Conservation (phyloP, 768 basidiomycete genomes). For the Russula foetens region DNA sequence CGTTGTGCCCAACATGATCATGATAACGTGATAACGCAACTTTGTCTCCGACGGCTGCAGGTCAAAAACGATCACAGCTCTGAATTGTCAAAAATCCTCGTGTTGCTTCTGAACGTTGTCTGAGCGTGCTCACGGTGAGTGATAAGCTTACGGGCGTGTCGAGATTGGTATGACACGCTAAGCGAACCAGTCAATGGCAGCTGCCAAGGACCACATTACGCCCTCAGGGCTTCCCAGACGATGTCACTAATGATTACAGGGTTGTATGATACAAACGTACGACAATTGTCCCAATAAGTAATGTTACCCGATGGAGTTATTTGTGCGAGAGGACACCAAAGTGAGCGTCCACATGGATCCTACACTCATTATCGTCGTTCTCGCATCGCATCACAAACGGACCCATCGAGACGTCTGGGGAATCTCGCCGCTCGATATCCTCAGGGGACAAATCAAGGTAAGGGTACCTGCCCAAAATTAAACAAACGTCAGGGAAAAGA, state of each 20-base stretch:
- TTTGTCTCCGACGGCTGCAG: neutral
- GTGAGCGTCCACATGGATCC: constrained; percentile 42
- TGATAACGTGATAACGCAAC: neutral
- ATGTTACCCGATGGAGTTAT: neutral
- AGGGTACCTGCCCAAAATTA: constrained; percentile 10
- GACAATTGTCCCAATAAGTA: neutral
- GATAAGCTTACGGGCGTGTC: neutral
- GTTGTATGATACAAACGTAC: neutral
- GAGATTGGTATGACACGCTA: neutral
- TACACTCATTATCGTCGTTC: neutral
- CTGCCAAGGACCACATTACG: neutral
- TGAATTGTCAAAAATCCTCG: neutral
- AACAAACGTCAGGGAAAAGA: neutral
- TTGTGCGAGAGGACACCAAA: constrained; percentile 39
- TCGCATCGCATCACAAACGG: constrained; percentile 16
- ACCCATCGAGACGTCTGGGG: constrained; percentile 10
- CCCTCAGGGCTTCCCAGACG: neutral
- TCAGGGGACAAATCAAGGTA: constrained; percentile 16
- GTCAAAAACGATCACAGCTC: neutral
- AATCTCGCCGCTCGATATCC: constrained; percentile 8
- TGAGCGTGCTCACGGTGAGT: neutral
- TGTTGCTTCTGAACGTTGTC: neutral
- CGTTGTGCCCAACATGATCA: neutral
- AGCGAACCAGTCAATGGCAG: neutral
- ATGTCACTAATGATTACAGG: constrained; percentile 2